These are phyloP conservation scores for Corchorus capsularis DNA, from an alignment of 345 rosid genomes.

Conservation along the genomic window DNA sequence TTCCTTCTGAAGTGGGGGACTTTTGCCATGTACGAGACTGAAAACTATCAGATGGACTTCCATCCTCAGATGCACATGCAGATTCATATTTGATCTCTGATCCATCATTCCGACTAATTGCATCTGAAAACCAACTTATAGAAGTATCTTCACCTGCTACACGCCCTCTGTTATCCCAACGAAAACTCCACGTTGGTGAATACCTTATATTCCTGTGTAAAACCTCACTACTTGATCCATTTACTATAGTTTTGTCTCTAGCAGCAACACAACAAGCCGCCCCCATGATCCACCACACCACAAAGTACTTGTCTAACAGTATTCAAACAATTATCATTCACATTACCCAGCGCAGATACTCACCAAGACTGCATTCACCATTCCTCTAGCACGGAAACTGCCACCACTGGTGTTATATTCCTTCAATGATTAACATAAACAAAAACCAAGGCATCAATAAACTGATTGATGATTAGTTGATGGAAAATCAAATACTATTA, in stretches of 20 bases:
- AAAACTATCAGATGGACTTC: constrained; percentile 59
- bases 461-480: neutral
- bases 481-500: neutral
- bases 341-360: constrained; percentile 24
- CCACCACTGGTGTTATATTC: neutral
- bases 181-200: constrained; percentile 93
- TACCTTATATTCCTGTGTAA: constrained; percentile 65
- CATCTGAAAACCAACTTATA: constrained; percentile 70
- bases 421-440: constrained; percentile 12
- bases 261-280: constrained; percentile 97
- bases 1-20: constrained; percentile 64
- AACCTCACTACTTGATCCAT: constrained; percentile 56
- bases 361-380: constrained; percentile 13
- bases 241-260: constrained; percentile 76
- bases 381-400: constrained; percentile 3
- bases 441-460: neutral
- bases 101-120: constrained; percentile 49
- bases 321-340: constrained; percentile 28
- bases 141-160: constrained; percentile 96
- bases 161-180: constrained; percentile 95
- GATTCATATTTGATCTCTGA: constrained; percentile 63
- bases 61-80: constrained; percentile 64
- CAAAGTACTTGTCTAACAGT: constrained; percentile 20
- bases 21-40: constrained; percentile 60
- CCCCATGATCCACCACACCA: constrained; percentile 63